phyloP scores from a whole-genome alignment of 768 basidiomycete genomes.

The Suillus paluster region DNA sequence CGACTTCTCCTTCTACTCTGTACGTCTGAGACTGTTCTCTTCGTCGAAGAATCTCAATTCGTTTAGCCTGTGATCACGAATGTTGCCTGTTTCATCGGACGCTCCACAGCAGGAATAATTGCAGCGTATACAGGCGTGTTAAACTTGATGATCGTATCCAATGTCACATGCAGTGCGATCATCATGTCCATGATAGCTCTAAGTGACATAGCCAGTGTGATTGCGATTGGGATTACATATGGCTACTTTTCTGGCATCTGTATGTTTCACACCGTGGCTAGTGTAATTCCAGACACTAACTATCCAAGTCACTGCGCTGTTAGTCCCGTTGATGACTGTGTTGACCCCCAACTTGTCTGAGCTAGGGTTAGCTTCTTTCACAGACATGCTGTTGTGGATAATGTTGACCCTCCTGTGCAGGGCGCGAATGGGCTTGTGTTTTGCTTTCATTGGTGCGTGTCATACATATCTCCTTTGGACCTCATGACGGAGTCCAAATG shows the following conservation, averaged over 20 bases:
- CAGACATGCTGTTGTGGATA: too few relatives aligned
- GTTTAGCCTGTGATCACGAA: conserved; percentile 53
- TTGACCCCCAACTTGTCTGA: conserved; percentile 48
- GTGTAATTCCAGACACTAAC: not conserved
- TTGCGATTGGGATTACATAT: conserved; percentile 44
- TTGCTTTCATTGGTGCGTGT: not conserved
- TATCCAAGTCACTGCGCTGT: conserved; percentile 33
- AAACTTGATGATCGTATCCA: conserved; percentile 37
- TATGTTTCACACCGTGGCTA: conserved; percentile 6
- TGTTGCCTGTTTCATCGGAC: conserved; percentile 50
- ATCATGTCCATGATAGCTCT: conserved; percentile 48
- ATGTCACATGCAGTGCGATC: conserved; percentile 36
- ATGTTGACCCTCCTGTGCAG: not conserved
- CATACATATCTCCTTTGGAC: not conserved
- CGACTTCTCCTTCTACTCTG: conserved; percentile 53
- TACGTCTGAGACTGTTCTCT: conserved; percentile 17
- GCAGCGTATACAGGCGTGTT: conserved; percentile 45
- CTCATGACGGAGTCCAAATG: not conserved
- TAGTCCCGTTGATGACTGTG: conserved; percentile 45
- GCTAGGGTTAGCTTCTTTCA: conserved; percentile 39
- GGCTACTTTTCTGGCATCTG: conserved; percentile 48
- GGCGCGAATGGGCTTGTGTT: not conserved
- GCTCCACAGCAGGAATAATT: conserved; percentile 46
- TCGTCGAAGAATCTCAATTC: not conserved
- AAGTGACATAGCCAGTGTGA: conserved; percentile 35